Percentiles rank a stretch among this genome's conserved stretches.
Evolutionary conservation across 768 basidiomycete genomes (phyloP).

Genomic region (Cubamyces sp.): DNA sequence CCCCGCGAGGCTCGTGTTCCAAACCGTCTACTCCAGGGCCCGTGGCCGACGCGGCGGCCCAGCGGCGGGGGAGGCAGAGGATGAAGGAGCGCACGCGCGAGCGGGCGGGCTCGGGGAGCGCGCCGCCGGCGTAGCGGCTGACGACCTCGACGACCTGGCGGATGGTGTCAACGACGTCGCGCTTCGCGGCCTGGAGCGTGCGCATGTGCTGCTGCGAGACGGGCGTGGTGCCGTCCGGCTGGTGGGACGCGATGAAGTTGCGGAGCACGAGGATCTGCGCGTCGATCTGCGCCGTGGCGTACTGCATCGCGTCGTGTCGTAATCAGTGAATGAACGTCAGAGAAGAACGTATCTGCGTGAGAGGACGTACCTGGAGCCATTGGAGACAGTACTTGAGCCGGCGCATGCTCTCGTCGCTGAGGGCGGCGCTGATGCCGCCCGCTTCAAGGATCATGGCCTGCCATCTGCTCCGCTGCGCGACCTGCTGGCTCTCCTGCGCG

Average conservation of each 20-base stretch:
- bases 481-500: constrained; percentile 46
- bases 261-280: constrained; percentile 84
- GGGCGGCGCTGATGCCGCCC: constrained; percentile 83
- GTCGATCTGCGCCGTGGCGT: constrained; percentile 86
- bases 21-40: constrained; percentile 9
- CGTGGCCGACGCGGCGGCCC: constrained; percentile 55
- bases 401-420: constrained; percentile 91
- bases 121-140: constrained; percentile 81
- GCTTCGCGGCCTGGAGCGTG: constrained; percentile 73
- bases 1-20: constrained; percentile 31
- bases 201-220: constrained; percentile 52
- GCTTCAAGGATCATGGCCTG: constrained; percentile 85
- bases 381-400: constrained; percentile 83
- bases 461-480: constrained; percentile 80
- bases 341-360: background rate
- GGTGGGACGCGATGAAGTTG: constrained; percentile 77
- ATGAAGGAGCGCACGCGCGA: constrained; percentile 76
- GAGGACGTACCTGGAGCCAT: constrained; percentile 73
- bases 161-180: constrained; percentile 87
- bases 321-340: background rate
- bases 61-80: constrained; percentile 78
- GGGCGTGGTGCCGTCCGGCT: constrained; percentile 38
- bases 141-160: constrained; percentile 89
- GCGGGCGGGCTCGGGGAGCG: constrained; percentile 84
- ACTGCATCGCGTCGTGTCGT: constrained; percentile 45